phyloP scores from a whole-genome alignment of 306 rosid species.

The Vigna radiata region DNA sequence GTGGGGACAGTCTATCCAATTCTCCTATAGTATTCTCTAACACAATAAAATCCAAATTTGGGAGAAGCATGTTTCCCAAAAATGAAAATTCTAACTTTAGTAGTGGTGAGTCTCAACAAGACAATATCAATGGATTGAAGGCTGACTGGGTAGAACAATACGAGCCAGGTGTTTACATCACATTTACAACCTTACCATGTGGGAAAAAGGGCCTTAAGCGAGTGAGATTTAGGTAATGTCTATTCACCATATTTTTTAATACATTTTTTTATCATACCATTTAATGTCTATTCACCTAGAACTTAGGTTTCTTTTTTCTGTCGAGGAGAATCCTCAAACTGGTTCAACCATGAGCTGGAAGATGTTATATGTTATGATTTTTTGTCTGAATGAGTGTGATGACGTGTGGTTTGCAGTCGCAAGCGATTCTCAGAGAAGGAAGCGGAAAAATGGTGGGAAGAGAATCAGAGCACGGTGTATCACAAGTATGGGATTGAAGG shows the following conservation, averaged over 20 bases:
- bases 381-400: constrained; percentile 36
- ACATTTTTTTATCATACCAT: background rate
- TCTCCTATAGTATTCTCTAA: constrained; percentile 68
- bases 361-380: too few species aligned
- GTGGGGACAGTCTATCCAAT: constrained; percentile 55
- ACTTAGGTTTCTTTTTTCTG: background rate
- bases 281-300: too few species aligned
- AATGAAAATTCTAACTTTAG: constrained; percentile 40
- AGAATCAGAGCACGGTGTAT: constrained; percentile 68
- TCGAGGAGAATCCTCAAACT: background rate
- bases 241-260: background rate
- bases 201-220: constrained; percentile 77
- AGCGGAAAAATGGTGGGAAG: constrained; percentile 91
- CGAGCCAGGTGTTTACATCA: constrained; percentile 78
- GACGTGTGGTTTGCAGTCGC: constrained; percentile 59
- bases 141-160: constrained; percentile 77
- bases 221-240: constrained; percentile 77
- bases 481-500: constrained; percentile 72
- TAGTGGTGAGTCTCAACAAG: constrained; percentile 47
- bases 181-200: constrained; percentile 65
- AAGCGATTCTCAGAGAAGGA: constrained; percentile 69
- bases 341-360: background rate
- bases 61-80: constrained; percentile 50
- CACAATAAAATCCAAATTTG: constrained; percentile 61
- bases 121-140: constrained; percentile 48